These are phyloP conservation scores for Zopfochytrium polystomum DNA, from an alignment of 371 early-diverging fungal genomes.

Conservation along the genomic window DNA sequence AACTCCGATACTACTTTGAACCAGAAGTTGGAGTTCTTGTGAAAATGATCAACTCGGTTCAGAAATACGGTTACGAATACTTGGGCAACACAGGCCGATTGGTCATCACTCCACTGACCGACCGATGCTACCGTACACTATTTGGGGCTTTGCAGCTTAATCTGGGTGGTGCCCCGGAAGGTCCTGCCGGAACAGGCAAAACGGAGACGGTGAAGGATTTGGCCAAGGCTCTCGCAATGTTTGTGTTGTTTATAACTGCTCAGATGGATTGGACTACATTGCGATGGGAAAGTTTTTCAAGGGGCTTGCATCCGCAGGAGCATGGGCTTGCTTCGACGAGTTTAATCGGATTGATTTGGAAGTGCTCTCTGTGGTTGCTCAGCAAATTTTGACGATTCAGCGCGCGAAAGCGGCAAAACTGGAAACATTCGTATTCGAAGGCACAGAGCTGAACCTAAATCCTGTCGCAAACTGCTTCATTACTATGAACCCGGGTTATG, in stretches of 20 bases:
- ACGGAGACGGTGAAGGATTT: constrained; percentile 59
- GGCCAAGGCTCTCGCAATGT: constrained; percentile 58
- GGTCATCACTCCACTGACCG: constrained; percentile 52
- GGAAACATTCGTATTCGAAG: constrained; percentile 51
- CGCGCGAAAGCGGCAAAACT: constrained; percentile 50
- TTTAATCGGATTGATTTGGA: constrained; percentile 62
- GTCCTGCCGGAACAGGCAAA: constrained; percentile 58
- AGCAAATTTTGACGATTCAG: constrained; percentile 55
- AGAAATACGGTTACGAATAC: constrained; percentile 56
- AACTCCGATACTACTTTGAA: constrained; percentile 53
- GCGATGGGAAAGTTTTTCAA: constrained; percentile 61
- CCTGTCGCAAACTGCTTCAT: constrained; percentile 50
- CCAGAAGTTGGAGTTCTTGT: constrained; percentile 46
- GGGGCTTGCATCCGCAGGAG: constrained; percentile 52
- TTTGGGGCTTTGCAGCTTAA: constrained; percentile 56
- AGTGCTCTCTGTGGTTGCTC: constrained; percentile 53
- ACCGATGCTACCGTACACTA: constrained; percentile 54
- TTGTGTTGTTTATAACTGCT: constrained; percentile 62
- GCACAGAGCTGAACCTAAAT: constrained; percentile 50
- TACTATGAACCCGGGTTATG: constrained; percentile 65
- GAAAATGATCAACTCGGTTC: constrained; percentile 57
- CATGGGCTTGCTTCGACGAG: constrained; percentile 65
- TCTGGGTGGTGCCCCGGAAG: constrained; percentile 55
- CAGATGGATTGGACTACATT: constrained; percentile 54
- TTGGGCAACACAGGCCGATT: constrained; percentile 50